phyloP scores from a whole-genome alignment of 2,329 filamentous ascomycete genomes.

The Magnaporthiopsis poae region DNA sequence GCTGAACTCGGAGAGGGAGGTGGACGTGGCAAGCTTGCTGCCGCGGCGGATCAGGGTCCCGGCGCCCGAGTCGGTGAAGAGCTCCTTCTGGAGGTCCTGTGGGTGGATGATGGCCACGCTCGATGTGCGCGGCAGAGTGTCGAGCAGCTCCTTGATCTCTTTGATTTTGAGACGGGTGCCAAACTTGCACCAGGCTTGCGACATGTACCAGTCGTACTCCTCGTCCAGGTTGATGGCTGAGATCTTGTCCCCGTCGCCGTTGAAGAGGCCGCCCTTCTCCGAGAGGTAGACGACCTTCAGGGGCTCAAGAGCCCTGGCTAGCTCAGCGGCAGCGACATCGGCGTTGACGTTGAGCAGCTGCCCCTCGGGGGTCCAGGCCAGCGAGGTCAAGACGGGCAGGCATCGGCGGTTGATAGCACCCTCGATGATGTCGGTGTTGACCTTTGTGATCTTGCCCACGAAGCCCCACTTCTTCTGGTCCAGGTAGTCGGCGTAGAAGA shows the following conservation, averaged over 20 bases:
- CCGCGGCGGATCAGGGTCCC: slow-evolving; percentile 87
- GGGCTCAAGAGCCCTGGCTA: slow-evolving; percentile 79
- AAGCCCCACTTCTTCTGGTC: slow-evolving; percentile 94
- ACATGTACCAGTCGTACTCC: slow-evolving; percentile 87
- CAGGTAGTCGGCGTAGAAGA: slow-evolving; percentile 86
- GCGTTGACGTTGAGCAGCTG: slow-evolving; percentile 96
- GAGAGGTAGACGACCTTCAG: slow-evolving; percentile 98
- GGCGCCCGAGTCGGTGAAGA: slow-evolving; percentile 91
- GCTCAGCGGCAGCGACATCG: slow-evolving; percentile 87
- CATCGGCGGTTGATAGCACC: slow-evolving; percentile 83
- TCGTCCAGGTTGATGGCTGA: slow-evolving; percentile 95
- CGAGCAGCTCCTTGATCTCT: slow-evolving; percentile 89
- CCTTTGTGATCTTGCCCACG: slow-evolving; percentile 88
- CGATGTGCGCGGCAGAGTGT: slow-evolving; percentile 78
- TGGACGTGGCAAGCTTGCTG: slow-evolving; percentile 72
- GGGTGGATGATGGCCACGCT: slow-evolving; percentile 97
- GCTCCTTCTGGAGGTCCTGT: slow-evolving; percentile 86
- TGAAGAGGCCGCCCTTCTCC: slow-evolving; percentile 92
- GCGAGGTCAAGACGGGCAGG: slow-evolving; percentile 86
- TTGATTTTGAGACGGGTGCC: slow-evolving; percentile 94
- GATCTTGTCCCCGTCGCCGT: slow-evolving; percentile 88
- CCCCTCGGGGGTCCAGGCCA: slow-evolving; percentile 86
- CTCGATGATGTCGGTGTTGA: slow-evolving; percentile 84
- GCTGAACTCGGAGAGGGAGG: slow-evolving; percentile 62
- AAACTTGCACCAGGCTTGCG: slow-evolving; percentile 87